A percentile compares a stretch with the other conserved stretches of the same genome.
phyloP scores from a whole-genome alignment of 176 grass and related monocot species.

The Saccharum officinarum region DNA sequence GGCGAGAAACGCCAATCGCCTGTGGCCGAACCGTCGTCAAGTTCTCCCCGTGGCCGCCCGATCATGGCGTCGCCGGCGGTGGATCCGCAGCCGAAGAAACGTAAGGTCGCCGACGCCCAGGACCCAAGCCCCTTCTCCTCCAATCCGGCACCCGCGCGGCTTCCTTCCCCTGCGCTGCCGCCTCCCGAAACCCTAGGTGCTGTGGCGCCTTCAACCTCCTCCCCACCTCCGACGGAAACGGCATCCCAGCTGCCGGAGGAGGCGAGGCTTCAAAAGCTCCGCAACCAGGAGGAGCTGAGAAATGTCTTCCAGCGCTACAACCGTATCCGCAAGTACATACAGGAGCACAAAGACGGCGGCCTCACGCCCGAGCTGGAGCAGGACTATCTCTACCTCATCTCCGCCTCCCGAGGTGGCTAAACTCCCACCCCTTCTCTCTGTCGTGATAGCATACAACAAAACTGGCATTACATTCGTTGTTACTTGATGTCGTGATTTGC shows the following conservation, averaged over 20 bases:
- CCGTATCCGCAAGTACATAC: slow-evolving; percentile 60
- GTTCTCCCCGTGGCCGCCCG: slow-evolving; percentile 1
- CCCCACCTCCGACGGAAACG: slow-evolving; percentile 33
- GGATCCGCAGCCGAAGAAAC: slow-evolving; percentile 92
- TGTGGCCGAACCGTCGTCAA: background rate
- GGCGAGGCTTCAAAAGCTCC: slow-evolving; percentile 60
- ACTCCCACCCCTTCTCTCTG: background rate
- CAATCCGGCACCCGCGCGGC: slow-evolving; percentile 28
- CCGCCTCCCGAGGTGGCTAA: slow-evolving; percentile 69
- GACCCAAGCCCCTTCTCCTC: slow-evolving; percentile 4
- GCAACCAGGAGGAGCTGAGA: slow-evolving; percentile 67
- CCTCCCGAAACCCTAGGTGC: slow-evolving; percentile 40
- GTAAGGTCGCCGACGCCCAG: slow-evolving; percentile 57
- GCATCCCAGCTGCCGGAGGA: slow-evolving; percentile 49
- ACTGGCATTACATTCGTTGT: background rate
- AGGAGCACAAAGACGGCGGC: slow-evolving; percentile 51
- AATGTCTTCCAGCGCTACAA: slow-evolving; percentile 60
- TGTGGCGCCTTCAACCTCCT: slow-evolving; percentile 21
- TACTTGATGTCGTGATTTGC: background rate
- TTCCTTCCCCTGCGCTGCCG: slow-evolving; percentile 32
- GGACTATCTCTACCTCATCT: slow-evolving; percentile 83
- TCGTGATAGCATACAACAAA: background rate
- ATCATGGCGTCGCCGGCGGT: slow-evolving; percentile 57
- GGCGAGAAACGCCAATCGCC: slow-evolving; percentile 17
- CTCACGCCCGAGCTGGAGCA: slow-evolving; percentile 81